These are phyloP conservation scores for Parietichytrium sp. DNA, from an alignment of 108 stramenopile genomes.

Conservation along the genomic window DNA sequence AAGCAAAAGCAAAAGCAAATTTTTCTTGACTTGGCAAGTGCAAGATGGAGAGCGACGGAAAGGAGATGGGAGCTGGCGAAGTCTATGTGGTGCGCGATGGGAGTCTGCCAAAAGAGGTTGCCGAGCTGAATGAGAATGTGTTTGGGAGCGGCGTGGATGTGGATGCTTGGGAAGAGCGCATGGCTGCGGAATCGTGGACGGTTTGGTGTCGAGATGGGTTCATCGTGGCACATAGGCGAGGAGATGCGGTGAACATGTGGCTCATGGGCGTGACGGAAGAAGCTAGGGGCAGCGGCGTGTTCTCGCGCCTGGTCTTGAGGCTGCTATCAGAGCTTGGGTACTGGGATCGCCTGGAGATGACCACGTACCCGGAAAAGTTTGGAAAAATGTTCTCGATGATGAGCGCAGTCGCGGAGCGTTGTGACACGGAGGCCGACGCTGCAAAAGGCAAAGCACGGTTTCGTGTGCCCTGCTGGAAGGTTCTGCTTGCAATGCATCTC, in stretches of 20 bases:
- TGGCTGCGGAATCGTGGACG: not conserved
- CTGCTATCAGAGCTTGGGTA: not conserved
- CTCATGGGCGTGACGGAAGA: slow-evolving; percentile 10
- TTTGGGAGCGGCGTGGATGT: not conserved
- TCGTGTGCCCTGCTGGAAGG: not conserved
- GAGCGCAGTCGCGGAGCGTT: not conserved
- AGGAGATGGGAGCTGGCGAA: not conserved
- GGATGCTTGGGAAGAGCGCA: not conserved
- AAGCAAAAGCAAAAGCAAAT: too few relatives aligned
- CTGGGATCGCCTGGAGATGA: not conserved
- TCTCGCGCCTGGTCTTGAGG: not conserved
- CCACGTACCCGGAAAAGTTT: slow-evolving; percentile 16
- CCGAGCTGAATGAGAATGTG: not conserved
- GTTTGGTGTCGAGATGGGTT: not conserved
- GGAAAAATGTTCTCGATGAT: slow-evolving; percentile 11
- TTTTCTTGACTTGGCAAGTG: too few relatives aligned
- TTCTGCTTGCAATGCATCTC: not conserved
- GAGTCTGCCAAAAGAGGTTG: not conserved
- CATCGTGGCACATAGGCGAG: not conserved
- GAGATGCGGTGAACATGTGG: not conserved
- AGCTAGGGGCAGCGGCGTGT: not conserved
- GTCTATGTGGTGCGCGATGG: not conserved
- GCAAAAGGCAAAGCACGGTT: slow-evolving; percentile 14
- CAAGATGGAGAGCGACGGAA: not conserved
- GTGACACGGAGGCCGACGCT: not conserved